Conservation (phyloP, 73 alveolate genomes). For the Tetrahymena borealis region DNA sequence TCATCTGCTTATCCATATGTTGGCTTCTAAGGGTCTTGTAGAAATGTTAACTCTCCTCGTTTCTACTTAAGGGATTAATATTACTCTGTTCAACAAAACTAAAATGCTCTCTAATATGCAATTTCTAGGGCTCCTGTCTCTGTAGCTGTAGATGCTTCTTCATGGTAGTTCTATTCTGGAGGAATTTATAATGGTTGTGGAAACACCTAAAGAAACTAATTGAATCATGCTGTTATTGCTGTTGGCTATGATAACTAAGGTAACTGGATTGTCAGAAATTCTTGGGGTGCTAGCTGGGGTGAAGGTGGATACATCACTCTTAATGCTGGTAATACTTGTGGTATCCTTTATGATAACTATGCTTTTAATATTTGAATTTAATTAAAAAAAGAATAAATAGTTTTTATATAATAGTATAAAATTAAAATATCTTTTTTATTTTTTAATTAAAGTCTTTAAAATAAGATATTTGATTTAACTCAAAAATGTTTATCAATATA, state of each 20-base stretch:
- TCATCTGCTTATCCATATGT: slow-evolving; percentile 48
- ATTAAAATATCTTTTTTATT: too few species aligned
- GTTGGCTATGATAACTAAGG: slow-evolving; percentile 49
- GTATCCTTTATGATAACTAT: neutral
- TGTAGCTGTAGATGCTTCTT: slow-evolving; percentile 58
- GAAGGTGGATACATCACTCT: slow-evolving; percentile 46
- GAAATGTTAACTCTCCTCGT: neutral
- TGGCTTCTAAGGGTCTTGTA: slow-evolving; percentile 24
- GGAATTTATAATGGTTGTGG: slow-evolving; percentile 36
- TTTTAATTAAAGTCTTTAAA: too few species aligned
- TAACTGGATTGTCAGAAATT: slow-evolving; percentile 51
- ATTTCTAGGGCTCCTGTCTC: slow-evolving; percentile 25
- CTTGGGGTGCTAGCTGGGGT: slow-evolving; percentile 67
- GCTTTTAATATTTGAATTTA: too few species aligned
- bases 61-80: neutral
- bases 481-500: too few species aligned
- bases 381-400: too few species aligned
- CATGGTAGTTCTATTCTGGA: slow-evolving; percentile 25
- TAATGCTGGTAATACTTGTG: slow-evolving; percentile 39
- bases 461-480: too few species aligned
- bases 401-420: too few species aligned
- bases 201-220: neutral
- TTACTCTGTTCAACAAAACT: neutral
- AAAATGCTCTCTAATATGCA: slow-evolving; percentile 1
- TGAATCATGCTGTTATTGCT: slow-evolving; percentile 47